Percentiles rank a stretch among this genome's conserved stretches.
Conservation (phyloP, 371 early-diverging fungal genomes). For the Actinomortierella wolfii region DNA sequence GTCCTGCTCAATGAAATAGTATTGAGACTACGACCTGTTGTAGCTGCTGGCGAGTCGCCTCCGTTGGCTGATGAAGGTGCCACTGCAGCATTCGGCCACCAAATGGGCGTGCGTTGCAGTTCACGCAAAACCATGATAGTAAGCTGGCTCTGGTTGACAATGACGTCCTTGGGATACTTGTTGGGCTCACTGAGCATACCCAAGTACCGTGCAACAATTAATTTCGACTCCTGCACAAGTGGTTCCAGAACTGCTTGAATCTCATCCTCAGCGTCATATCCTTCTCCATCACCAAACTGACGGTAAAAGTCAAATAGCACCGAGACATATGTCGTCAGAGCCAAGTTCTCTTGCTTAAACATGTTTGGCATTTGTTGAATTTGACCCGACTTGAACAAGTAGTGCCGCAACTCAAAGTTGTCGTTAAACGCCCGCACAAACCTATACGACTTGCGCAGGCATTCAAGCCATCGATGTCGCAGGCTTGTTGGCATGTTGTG, state of each 20-base stretch:
- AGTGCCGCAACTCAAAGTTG: constrained; percentile 73
- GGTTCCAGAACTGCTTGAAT: constrained; percentile 44
- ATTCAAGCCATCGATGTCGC: constrained; percentile 61
- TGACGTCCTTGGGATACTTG: constrained; percentile 46
- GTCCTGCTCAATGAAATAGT: too few relatives aligned
- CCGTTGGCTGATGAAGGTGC: constrained; percentile 11
- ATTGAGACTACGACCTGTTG: too few relatives aligned
- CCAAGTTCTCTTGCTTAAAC: constrained; percentile 70
- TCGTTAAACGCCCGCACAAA: constrained; percentile 83
- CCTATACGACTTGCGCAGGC: constrained; percentile 75
- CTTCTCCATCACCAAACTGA: constrained; percentile 51
- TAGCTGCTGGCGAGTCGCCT: too few relatives aligned
- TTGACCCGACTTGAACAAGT: constrained; percentile 77
- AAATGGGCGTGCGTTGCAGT: constrained; percentile 38
- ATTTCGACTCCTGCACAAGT: constrained; percentile 40
- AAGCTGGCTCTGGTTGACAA: constrained; percentile 42
- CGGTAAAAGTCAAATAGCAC: constrained; percentile 51
- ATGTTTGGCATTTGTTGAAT: constrained; percentile 86
- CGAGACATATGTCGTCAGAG: constrained; percentile 48
- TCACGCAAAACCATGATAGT: constrained; percentile 43
- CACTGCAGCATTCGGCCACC: constrained; percentile 46
- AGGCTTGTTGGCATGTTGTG: constrained; percentile 49
- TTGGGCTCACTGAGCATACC: constrained; percentile 43
- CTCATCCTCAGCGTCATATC: constrained; percentile 42
- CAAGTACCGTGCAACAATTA: constrained; percentile 43